phyloP scores from a whole-genome alignment of 768 basidiomycete species.

The Suillus placidus region DNA sequence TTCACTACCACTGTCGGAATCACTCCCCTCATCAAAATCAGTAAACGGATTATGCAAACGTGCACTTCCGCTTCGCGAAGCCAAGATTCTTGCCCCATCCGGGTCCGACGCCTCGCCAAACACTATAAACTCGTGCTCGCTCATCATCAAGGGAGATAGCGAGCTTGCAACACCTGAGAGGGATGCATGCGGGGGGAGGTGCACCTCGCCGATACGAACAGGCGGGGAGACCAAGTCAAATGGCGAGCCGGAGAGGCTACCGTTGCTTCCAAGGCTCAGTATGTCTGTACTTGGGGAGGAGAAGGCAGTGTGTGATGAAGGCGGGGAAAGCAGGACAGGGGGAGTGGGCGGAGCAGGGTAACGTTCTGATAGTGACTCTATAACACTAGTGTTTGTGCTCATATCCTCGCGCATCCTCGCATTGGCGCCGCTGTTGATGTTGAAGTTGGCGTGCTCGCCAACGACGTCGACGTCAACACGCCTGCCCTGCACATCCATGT shows the following conservation, averaged over 20 bases:
- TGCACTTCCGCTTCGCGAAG: background rate
- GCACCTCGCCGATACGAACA: background rate
- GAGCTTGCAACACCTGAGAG: background rate
- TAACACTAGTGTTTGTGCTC: conserved; percentile 9
- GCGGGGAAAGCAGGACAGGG: conserved; percentile 30
- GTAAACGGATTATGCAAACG: background rate
- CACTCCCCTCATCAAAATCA: background rate
- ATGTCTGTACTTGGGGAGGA: background rate
- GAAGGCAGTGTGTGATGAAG: conserved; percentile 21
- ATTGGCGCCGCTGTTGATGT: background rate
- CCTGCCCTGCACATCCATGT: background rate
- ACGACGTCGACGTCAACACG: background rate
- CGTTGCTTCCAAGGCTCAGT: background rate
- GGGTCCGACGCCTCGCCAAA: background rate
- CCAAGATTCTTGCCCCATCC: background rate
- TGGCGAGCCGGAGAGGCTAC: background rate
- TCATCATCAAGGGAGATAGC: background rate
- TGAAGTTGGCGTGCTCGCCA: background rate
- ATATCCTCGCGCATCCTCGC: background rate
- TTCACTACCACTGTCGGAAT: background rate
- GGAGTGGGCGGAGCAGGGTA: conserved; percentile 33
- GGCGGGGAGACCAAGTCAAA: background rate
- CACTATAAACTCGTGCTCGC: background rate
- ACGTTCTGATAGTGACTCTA: conserved; percentile 34
- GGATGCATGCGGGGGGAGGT: background rate